A percentile compares a stretch with the other conserved stretches of the same genome.
Conservation (phyloP, 2,329 filamentous ascomycete species). For the Beauveria australis region DNA sequence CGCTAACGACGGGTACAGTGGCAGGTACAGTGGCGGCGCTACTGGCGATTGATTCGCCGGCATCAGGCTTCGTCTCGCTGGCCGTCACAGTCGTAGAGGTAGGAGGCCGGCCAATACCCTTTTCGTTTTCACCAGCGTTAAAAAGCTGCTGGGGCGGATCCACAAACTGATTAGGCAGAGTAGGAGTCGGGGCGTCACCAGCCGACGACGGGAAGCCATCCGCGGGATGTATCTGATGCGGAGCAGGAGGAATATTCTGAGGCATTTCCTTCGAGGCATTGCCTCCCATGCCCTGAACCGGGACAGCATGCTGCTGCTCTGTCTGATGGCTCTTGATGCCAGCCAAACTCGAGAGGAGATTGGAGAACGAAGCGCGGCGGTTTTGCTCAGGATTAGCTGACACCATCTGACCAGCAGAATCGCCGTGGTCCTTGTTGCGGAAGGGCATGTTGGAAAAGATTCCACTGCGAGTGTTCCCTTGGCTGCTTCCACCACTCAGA, state of each 20-base stretch:
- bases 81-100: neutral
- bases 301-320: neutral
- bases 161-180: neutral
- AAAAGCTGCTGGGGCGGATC: neutral
- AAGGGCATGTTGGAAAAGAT: neutral
- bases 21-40: neutral
- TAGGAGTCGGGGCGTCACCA: neutral
- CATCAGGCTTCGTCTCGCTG: neutral
- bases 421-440: neutral
- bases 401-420: neutral
- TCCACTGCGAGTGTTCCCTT: neutral
- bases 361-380: conserved; percentile 2
- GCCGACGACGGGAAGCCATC: neutral
- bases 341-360: neutral
- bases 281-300: neutral
- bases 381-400: neutral
- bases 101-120: neutral
- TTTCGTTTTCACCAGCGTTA: neutral
- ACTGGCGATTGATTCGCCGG: neutral
- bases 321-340: neutral
- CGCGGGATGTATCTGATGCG: neutral
- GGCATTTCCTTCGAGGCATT: neutral
- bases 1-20: neutral
- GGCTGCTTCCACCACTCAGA: neutral
- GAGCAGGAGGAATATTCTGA: neutral